Evolutionary conservation across 306 rosid species (phyloP).

Genomic region (Alnus rubra): DNA sequence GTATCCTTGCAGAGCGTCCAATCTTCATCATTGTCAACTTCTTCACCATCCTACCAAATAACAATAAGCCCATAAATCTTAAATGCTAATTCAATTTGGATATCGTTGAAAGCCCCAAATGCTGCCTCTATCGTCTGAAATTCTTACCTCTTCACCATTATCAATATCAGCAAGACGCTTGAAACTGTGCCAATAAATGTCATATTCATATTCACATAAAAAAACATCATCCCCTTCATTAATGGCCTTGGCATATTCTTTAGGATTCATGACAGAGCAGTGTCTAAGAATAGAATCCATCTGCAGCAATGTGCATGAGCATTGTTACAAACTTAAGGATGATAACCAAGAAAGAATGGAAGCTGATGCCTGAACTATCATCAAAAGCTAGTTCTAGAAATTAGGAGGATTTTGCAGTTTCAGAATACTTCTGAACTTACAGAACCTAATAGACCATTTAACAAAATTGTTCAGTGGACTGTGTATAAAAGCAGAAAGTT

Average conservation of each 20-base stretch:
- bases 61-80: conserved; percentile 19
- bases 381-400: not conserved
- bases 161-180: conserved; percentile 82
- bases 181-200: conserved; percentile 85
- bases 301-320: conserved; percentile 43
- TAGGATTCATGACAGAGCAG: conserved; percentile 71
- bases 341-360: conserved; percentile 5
- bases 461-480: not conserved
- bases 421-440: not conserved
- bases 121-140: conserved; percentile 14
- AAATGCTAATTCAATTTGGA: not conserved
- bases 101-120: not conserved
- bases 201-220: conserved; percentile 88
- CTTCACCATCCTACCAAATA: conserved; percentile 61
- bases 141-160: conserved; percentile 54
- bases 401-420: not conserved
- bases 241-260: conserved; percentile 68
- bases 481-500: not conserved
- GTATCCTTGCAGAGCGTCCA: conserved; percentile 59
- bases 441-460: not conserved
- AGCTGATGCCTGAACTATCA: not conserved
- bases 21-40: conserved; percentile 63
- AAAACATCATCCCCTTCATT: conserved; percentile 86
- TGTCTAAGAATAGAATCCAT: conserved; percentile 84
- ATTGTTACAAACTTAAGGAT: conserved; percentile 22